A percentile compares a stretch with the other conserved stretches of the same genome.
Evolutionary conservation across 1,284 basidiomycete genomes (phyloP).

Genomic region (Heliocybe sulcata): DNA sequence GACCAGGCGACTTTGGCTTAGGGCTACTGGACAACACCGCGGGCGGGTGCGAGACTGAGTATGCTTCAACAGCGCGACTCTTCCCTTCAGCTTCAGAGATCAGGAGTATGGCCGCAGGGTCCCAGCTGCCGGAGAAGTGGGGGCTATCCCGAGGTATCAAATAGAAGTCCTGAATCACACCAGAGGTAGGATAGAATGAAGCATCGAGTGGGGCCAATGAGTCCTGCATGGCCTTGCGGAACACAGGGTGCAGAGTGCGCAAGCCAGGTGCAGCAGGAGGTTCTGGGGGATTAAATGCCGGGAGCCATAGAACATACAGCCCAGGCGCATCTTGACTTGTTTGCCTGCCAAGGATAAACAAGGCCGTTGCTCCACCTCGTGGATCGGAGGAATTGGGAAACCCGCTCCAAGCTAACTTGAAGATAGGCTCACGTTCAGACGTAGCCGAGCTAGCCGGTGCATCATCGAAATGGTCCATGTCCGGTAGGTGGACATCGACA

Average conservation of each 20-base stretch:
- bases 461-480: conserved; percentile 36
- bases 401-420: conserved; percentile 82
- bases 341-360: conserved; percentile 79
- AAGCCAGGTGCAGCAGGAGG: conserved; percentile 35
- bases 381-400: conserved; percentile 61
- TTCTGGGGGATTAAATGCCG: conserved; percentile 60
- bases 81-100: conserved; percentile 33
- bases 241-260: conserved; percentile 38
- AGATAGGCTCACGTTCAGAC: conserved; percentile 66
- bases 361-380: conserved; percentile 58
- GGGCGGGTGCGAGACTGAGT: conserved; percentile 47
- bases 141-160: conserved; percentile 69
- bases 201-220: conserved; percentile 52
- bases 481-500: conserved; percentile 43
- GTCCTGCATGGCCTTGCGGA: conserved; percentile 58
- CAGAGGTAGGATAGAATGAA: conserved; percentile 55
- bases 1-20: conserved; percentile 9
- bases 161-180: conserved; percentile 73
- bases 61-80: conserved; percentile 38
- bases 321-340: conserved; percentile 50
- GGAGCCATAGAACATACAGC: conserved; percentile 65
- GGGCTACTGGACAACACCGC: conserved; percentile 5
- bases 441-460: conserved; percentile 21
- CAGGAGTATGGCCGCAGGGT: conserved; percentile 62
- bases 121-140: conserved; percentile 63